These are phyloP conservation scores for Corylus heterophylla DNA, from an alignment of 306 rosid species.

Conservation along the genomic window DNA sequence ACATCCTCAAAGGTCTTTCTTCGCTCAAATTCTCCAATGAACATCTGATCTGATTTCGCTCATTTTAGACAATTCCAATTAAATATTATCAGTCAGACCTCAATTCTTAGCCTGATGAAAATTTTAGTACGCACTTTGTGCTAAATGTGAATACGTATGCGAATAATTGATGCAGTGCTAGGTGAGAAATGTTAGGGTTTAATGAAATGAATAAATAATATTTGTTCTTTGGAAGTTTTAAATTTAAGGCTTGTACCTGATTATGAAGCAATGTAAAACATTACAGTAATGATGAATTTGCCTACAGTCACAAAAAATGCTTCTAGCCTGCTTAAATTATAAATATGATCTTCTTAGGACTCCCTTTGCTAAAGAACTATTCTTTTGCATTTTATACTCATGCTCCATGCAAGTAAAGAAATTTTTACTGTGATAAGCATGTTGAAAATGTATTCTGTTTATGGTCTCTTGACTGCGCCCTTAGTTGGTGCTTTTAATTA, in stretches of 20 bases:
- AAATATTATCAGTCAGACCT: background rate
- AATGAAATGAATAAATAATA: background rate
- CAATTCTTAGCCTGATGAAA: background rate
- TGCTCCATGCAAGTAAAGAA: background rate
- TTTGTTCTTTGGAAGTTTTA: background rate
- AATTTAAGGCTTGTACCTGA: background rate
- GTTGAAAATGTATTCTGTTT: background rate
- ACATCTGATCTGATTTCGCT: slow-evolving; percentile 2
- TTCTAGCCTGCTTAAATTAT: background rate
- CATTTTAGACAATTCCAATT: slow-evolving; percentile 9
- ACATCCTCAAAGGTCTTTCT: slow-evolving; percentile 74
- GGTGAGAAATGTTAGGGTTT: slow-evolving; percentile 6
- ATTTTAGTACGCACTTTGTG: background rate
- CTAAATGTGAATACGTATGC: background rate
- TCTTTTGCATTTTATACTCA: background rate
- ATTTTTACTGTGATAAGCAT: background rate
- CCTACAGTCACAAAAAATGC: background rate
- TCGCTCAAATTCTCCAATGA: background rate
- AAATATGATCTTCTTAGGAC: background rate
- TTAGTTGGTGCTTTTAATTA: background rate
- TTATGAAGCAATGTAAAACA: background rate
- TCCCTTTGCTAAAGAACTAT: background rate
- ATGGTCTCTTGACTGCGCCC: background rate
- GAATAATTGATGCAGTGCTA: background rate
- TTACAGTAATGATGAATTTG: background rate